Evolutionary conservation across 495 filamentous ascomycete species (phyloP), one percentile per base, ranked within the genome.

Genomic region (Penicillium manginii): DNA sequence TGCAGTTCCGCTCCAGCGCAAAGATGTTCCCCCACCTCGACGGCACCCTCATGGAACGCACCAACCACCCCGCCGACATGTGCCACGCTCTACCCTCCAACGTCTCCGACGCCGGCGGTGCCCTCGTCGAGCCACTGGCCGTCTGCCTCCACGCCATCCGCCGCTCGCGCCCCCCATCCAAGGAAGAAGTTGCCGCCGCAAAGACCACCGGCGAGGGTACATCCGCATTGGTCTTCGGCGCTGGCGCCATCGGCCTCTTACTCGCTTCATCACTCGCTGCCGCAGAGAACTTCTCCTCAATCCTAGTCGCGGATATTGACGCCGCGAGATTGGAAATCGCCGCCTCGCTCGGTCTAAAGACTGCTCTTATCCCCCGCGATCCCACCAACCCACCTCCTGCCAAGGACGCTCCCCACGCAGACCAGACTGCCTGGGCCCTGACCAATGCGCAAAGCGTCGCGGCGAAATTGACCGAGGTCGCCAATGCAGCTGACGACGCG

Each of bases 221-320:
- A 1, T 83, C 84, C 0, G 86, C 90, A 0, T 73, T 96, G 31
- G 81, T 96, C 1, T 86, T 96, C 50, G 91, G 91, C 15, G 90
- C 91, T 10, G 91, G 91, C 4, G 85, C 91, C 3, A 88, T 96
- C 3, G 91, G 91, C 0, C 74, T 94, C 7, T 77, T 96, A 0
- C 86, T 88, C 23, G 90, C 91, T 0, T 73, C 75, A 2, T 74
- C 76, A 11, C 65, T 80, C 22, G 87, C 89, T 0, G 80, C 86
- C 15, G 78, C 80, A 35, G 87, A 86, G 62, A 81, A 89, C 52
- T 87, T 87, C 50, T 86, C 90, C 22, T 84, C 86, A 31, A 84
- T 96, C 40, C 72, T 92, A 6, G 87, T 94, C 43, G 91, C 90
- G 9, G 91, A 96, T 70, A 93, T 93, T 59, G 87, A 93, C 62